phyloP scores from a whole-genome alignment of 2,329 filamentous ascomycete species.

The Cordyceps cicadae region DNA sequence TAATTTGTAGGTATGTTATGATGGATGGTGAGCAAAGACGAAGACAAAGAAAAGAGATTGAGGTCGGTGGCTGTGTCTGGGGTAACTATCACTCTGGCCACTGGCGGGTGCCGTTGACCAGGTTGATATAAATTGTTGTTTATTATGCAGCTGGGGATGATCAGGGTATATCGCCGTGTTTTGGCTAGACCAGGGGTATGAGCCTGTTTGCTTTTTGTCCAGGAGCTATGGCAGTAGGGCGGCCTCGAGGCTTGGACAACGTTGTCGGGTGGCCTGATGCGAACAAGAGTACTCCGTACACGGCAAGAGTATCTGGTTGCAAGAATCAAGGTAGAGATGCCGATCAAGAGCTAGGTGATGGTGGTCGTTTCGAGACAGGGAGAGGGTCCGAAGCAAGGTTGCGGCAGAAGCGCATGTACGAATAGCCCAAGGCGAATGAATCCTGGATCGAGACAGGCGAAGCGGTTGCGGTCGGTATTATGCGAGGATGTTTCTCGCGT shows the following conservation, averaged over 20 bases:
- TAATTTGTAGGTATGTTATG: too few relatives aligned
- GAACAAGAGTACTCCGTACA: not conserved
- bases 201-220: not conserved
- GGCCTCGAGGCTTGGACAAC: not conserved
- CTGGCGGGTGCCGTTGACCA: not conserved
- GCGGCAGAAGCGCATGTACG: not conserved
- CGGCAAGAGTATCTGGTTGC: not conserved
- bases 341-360: not conserved
- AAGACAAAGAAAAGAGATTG: not conserved
- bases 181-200: slow-evolving; percentile 1
- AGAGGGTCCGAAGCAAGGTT: not conserved
- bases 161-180: slow-evolving; percentile 5
- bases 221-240: not conserved
- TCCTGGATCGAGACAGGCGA: not conserved
- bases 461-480: not conserved
- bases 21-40: too few relatives aligned
- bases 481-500: not conserved
- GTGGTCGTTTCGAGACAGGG: not conserved
- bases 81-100: not conserved
- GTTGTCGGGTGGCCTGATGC: not conserved
- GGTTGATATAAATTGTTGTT: not conserved
- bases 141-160: not conserved
- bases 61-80: not conserved
- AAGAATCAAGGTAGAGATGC: not conserved
- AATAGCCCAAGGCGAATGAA: not conserved